Percentiles rank a stretch among this genome's conserved stretches.
phyloP scores from a whole-genome alignment of 2,329 filamentous ascomycete species.

The Cadophora sp. region DNA sequence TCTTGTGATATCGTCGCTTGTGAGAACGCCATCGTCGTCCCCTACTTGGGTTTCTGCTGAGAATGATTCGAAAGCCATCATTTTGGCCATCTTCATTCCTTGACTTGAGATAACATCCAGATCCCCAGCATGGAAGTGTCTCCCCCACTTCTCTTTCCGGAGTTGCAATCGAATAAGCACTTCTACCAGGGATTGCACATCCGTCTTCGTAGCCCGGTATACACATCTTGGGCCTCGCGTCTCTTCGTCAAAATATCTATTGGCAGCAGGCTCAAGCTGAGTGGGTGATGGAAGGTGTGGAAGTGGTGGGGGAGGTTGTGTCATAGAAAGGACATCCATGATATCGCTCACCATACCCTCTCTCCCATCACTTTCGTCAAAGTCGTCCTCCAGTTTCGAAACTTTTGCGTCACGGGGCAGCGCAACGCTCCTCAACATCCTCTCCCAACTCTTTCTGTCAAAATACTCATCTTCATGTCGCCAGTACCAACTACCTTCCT shows the following conservation, averaged over 20 bases:
- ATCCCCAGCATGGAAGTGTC: not conserved
- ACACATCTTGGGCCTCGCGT: not conserved
- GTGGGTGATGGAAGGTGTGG: not conserved
- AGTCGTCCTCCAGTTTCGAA: not conserved
- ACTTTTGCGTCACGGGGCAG: not conserved
- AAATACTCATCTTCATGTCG: not conserved
- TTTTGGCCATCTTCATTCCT: not conserved
- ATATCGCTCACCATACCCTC: not conserved
- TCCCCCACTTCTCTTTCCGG: not conserved
- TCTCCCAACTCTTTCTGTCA: slow-evolving; percentile 1
- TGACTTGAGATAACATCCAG: not conserved
- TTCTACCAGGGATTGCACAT: not conserved
- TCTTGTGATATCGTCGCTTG: not conserved
- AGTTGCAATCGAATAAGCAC: not conserved
- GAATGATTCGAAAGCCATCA: not conserved
- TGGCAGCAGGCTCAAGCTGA: not conserved
- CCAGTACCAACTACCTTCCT: not conserved
- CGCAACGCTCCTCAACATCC: not conserved
- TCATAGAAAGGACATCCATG: not conserved
- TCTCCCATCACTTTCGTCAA: not conserved
- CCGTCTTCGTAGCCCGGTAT: not conserved
- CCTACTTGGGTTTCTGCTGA: not conserved
- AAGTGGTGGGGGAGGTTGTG: not conserved
- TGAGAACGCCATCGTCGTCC: not conserved
- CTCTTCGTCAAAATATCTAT: not conserved